A percentile compares a stretch with the other conserved stretches of the same genome.
Conservation (phyloP, 1,284 basidiomycete species). For the Pseudozyma flocculosa region DNA sequence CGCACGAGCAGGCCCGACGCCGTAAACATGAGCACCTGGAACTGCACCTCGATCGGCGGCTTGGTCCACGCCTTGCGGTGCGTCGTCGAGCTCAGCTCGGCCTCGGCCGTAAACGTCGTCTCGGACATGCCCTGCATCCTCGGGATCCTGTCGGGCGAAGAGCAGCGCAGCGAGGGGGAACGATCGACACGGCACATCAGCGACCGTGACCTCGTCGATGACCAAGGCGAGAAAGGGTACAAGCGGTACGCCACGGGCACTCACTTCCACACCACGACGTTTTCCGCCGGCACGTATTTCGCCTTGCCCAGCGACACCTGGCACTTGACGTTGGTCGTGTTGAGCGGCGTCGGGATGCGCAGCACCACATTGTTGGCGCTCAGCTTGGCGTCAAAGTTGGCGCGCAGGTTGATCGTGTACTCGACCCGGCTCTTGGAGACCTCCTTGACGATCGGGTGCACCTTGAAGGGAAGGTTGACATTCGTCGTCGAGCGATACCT, state of each 20-base stretch:
- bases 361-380: slow-evolving; percentile 89
- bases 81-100: slow-evolving; percentile 78
- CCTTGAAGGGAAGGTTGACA: slow-evolving; percentile 85
- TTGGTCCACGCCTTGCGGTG: slow-evolving; percentile 88
- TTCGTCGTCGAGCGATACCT: slow-evolving; percentile 88
- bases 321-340: slow-evolving; percentile 86
- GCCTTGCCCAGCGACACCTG: slow-evolving; percentile 91
- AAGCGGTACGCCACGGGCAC: slow-evolving; percentile 56
- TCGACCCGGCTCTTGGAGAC: slow-evolving; percentile 86
- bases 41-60: slow-evolving; percentile 96
- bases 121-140: slow-evolving; percentile 90
- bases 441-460: slow-evolving; percentile 90
- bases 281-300: slow-evolving; percentile 93
- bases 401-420: slow-evolving; percentile 83
- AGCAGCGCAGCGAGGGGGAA: neutral
- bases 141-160: slow-evolving; percentile 68
- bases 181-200: too few relatives aligned
- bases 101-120: slow-evolving; percentile 79
- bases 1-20: slow-evolving; percentile 91
- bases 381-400: slow-evolving; percentile 86
- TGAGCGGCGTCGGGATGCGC: slow-evolving; percentile 91
- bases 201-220: too few relatives aligned
- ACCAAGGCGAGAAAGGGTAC: neutral
- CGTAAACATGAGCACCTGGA: slow-evolving; percentile 98
- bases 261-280: slow-evolving; percentile 95